phyloP scores from a whole-genome alignment of 768 basidiomycete species.

The Trametes elegans region DNA sequence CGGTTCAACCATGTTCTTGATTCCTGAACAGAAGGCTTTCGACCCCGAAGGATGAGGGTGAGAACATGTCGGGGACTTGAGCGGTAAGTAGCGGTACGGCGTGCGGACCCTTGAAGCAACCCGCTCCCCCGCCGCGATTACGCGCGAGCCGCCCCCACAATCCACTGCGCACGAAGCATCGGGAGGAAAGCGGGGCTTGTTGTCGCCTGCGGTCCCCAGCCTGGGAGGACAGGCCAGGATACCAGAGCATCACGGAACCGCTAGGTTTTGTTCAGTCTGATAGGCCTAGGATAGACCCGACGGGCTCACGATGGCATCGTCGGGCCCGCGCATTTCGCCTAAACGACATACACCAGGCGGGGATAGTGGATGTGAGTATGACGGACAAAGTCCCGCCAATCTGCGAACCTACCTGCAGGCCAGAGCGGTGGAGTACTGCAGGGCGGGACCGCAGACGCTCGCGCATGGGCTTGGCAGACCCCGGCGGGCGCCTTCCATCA shows the following conservation, averaged over 20 bases:
- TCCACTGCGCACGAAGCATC: background rate
- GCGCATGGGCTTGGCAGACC: conserved; percentile 1
- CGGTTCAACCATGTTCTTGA: background rate
- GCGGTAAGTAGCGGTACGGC: background rate
- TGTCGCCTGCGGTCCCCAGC: background rate
- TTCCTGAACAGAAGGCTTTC: background rate
- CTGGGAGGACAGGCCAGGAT: background rate
- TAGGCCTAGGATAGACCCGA: background rate
- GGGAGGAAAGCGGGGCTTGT: background rate
- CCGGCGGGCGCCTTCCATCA: conserved; percentile 1
- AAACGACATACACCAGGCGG: background rate
- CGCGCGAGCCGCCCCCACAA: too few species aligned
- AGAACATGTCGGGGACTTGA: conserved; percentile 1
- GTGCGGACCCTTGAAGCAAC: background rate
- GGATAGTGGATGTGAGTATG: background rate
- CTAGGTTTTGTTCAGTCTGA: background rate
- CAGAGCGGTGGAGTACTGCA: background rate
- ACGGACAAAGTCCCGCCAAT: background rate
- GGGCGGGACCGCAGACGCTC: background rate
- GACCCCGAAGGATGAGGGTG: background rate
- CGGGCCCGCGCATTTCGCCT: background rate
- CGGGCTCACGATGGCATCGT: background rate
- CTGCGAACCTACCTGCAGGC: background rate
- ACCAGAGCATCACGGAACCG: background rate
- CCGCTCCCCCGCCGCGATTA: background rate